Conservation (phyloP, 23 red algal genomes). For the Gracilaria domingensis region DNA sequence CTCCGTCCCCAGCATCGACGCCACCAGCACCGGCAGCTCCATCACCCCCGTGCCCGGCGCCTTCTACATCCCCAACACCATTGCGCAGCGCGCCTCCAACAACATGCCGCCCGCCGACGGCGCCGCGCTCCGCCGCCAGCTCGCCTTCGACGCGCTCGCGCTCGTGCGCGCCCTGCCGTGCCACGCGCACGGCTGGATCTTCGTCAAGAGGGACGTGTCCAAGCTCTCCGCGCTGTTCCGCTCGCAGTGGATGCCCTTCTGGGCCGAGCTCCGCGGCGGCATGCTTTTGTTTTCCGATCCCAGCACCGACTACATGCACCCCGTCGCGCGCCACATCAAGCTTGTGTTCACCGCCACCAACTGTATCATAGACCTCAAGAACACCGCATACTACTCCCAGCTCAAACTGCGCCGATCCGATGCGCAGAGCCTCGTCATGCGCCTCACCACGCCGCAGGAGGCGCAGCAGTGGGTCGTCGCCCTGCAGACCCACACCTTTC, state of each 20-base stretch:
- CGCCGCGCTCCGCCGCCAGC: slow-evolving; percentile 54
- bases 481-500: slow-evolving; percentile 61
- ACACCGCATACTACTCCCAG: slow-evolving; percentile 56
- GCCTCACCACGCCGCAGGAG: slow-evolving; percentile 64
- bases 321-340: slow-evolving; percentile 9
- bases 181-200: slow-evolving; percentile 40
- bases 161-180: slow-evolving; percentile 63
- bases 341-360: slow-evolving; percentile 62
- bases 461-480: slow-evolving; percentile 71
- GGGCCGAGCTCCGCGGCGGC: slow-evolving; percentile 67
- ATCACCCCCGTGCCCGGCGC: slow-evolving; percentile 64
- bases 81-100: slow-evolving; percentile 51
- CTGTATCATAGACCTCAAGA: slow-evolving; percentile 66
- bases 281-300: slow-evolving; percentile 66
- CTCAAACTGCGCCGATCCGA: slow-evolving; percentile 54
- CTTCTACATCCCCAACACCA: slow-evolving; percentile 70
- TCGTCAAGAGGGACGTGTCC: slow-evolving; percentile 48
- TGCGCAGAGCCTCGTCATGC: slow-evolving; percentile 43
- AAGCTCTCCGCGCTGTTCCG: slow-evolving; percentile 49
- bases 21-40: slow-evolving; percentile 62
- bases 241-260: slow-evolving; percentile 60
- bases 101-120: slow-evolving; percentile 72
- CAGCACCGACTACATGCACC: slow-evolving; percentile 38
- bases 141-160: slow-evolving; percentile 71
- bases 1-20: slow-evolving; percentile 67